These are phyloP conservation scores for Bryoglossum gracile DNA, from an alignment of 495 filamentous ascomycete species.

Conservation along the genomic window DNA sequence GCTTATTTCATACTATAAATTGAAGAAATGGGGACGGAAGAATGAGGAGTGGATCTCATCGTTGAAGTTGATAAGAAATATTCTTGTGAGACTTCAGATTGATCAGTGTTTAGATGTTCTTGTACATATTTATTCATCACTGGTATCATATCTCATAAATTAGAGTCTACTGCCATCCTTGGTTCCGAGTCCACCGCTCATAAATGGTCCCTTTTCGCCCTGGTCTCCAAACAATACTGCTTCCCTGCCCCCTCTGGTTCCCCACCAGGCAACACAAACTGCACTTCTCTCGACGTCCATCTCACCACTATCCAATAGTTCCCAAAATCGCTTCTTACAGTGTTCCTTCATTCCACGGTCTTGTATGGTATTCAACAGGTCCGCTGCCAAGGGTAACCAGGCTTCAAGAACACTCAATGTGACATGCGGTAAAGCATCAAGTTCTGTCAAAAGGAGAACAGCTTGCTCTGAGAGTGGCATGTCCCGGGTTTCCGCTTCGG, in stretches of 20 bases:
- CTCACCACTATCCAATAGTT: conserved; percentile 73
- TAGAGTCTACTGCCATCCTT: conserved; percentile 21
- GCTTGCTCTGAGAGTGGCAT: conserved; percentile 69
- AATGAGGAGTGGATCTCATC: too few species aligned
- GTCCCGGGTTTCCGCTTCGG: conserved; percentile 29
- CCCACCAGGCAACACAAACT: conserved; percentile 86
- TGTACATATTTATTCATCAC: too few species aligned
- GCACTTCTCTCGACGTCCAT: conserved; percentile 86
- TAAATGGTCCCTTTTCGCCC: conserved; percentile 32
- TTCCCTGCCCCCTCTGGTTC: conserved; percentile 58
- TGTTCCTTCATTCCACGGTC: conserved; percentile 54
- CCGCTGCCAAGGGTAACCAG: conserved; percentile 66
- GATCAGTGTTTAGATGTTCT: too few species aligned
- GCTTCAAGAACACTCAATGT: conserved; percentile 62
- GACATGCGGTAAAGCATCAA: conserved; percentile 76
- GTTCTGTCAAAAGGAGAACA: conserved; percentile 66
- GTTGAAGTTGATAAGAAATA: too few species aligned
- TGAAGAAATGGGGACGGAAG: too few species aligned
- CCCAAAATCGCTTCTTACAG: conserved; percentile 77
- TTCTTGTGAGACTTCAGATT: too few species aligned
- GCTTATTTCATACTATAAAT: too few species aligned
- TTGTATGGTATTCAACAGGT: conserved; percentile 54
- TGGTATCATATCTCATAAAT: too few species aligned
- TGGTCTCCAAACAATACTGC: conserved; percentile 48
- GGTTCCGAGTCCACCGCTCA: conserved; percentile 52